Base-by-base conservation (phyloP, 148 eudicot genomes). In the Silene latifolia region DNA sequence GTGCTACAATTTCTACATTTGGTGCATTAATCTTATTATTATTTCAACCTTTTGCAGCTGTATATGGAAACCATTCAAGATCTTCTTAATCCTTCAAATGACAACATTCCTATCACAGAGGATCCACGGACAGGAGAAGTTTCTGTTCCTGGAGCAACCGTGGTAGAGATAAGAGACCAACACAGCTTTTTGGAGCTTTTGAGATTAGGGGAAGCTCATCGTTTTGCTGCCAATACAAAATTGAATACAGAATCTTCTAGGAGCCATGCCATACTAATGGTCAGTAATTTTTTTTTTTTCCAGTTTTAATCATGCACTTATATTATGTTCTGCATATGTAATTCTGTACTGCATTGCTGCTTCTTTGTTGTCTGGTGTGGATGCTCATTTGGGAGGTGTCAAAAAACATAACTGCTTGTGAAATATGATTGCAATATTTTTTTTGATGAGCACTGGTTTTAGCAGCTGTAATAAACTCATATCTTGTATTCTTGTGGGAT, bases 41-140 rank as follows among this genome's bases (percentile, higher is more conserved):
- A 0, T 12, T 29, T 44, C 1, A 4, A 23, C 77, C 57, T 17
- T 67, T 4, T 80, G 85, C 87, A 93, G 98, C 85, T 93, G 74
- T 93, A 93, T 67, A 93, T 93, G 98, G 98, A 93, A 77, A 85
- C 89, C n/a, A 93, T 93, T 80, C 98, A 93, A 80, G 98, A 93
- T 79, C 97, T 93, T 23, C 83, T 93, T 19, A 88, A 91, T 82
- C 98, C 98, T 48, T 78, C 86, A 80, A 93, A 93, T 87, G 96
- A 93, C 83, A 93, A 91, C 81, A 93, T 93, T 72, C 79, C 98
- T 58, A 93, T 93, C 44, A 89, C 85, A 25, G 98, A 93, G 83
- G 98, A 93, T 81, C 89, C 88, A 53, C 88, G 83, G 83, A 89
- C 94, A 56, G 98, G 98, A 72, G 97, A 93, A 84, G 94, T 93